A percentile compares a stretch with the other conserved stretches of the same genome.
Conservation (phyloP, 2,329 filamentous ascomycete species). For the Lasiodiplodia theobromae region DNA sequence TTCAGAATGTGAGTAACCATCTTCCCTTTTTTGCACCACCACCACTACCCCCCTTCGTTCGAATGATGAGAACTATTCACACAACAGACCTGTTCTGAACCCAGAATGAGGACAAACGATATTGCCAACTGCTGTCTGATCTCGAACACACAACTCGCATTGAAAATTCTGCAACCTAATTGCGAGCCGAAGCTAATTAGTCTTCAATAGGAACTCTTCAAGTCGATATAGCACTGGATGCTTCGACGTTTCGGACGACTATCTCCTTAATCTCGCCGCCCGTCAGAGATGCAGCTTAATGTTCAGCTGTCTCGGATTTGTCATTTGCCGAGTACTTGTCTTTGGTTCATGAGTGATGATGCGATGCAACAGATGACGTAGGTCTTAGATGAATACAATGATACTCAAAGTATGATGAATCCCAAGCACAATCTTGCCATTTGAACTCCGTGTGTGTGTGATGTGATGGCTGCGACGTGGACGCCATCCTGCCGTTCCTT, state of each 20-base stretch:
- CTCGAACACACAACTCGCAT: constrained; percentile 2
- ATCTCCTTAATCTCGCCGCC: background rate
- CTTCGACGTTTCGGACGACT: background rate
- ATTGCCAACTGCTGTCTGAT: constrained; percentile 86
- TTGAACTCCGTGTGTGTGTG: too few relatives aligned
- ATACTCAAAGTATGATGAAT: background rate
- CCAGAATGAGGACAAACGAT: constrained; percentile 70
- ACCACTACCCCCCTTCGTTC: constrained; percentile 32
- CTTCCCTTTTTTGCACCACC: constrained; percentile 31
- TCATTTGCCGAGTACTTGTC: background rate
- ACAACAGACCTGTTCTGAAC: constrained; percentile 88
- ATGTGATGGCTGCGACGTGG: background rate
- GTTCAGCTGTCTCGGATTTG: background rate
- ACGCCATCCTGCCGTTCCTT: background rate
- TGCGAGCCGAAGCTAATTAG: constrained; percentile 4
- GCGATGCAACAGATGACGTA: background rate
- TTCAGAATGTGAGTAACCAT: constrained; percentile 37
- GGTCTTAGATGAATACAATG: background rate
- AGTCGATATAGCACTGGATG: background rate
- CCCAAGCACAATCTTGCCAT: background rate
- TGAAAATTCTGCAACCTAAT: background rate
- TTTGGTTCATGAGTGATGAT: constrained; percentile 10
- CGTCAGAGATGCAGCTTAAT: background rate
- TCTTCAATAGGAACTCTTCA: background rate
- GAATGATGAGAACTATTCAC: constrained; percentile 65